Base-by-base conservation (phyloP, 176 grass and related monocot genomes). In the Aechmea fasciata region DNA sequence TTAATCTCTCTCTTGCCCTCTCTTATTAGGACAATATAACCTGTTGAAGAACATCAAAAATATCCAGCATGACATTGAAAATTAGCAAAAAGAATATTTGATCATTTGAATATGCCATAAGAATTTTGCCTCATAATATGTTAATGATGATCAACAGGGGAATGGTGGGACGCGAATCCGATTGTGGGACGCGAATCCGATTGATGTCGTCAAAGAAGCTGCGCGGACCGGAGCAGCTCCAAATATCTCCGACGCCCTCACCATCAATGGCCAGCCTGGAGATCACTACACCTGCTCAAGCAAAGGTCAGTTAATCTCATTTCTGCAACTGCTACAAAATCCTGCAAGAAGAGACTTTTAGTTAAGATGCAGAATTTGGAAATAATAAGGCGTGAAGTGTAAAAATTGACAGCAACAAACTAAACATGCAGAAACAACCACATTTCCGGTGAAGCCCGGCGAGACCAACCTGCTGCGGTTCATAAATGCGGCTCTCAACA, bases 131-230 rank as follows among this genome's bases (percentile, higher is more conserved):
- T 3, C 29, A 33, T 33, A 33, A 41, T 41, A 41, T 41, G 33
- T 41, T 41, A 41, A 41, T 59, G 64, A 22, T 6, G 61, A 14
- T 15, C 13, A 9, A 71, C 81, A 91, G 84, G 88, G 22, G 91
- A 96, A 66, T 96, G 91, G 91, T 96, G 91, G 91, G 54, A 96
- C 51, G 79, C 79, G 1, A n/a, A n/a, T n/a, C n/a, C n/a, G n/a
- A n/a, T n/a, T n/a, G n/a, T n/a, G n/a, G n/a, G n/a, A n/a, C n/a
- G n/a, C n/a, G n/a, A 87, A 96, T 79, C 91, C 91, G 13, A 10
- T 90, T 22, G 79, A 90, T 2, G 91, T 96, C 49, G 84, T 96
- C 23, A 71, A 75, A 19, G 81, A 85, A 47, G 91, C 87, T 3
- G 81, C 85, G 71, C 28, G 54, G 49, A 90, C 87, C 4, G 91